Evolutionary conservation across 192 early-diverging fungal genomes (phyloP), one percentile per base, ranked within the genome.

Genomic region (Backusella westeae): DNA sequence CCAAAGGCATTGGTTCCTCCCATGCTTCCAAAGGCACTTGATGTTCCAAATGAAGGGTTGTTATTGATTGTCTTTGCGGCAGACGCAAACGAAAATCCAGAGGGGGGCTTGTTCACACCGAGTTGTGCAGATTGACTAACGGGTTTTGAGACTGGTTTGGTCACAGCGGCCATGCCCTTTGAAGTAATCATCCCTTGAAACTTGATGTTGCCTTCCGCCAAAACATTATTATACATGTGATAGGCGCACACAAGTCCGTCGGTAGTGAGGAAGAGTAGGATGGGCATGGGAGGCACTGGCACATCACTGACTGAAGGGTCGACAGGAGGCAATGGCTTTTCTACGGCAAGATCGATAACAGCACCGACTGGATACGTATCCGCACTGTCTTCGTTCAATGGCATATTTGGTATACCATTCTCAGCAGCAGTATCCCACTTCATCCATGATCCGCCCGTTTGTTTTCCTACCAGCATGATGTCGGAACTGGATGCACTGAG

Each of bases 281-380:
- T 88, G 1, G 95, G 95, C 21, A 87, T 89, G 9, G 95, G 88
- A 2, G 78, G 72, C 0, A 91, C 84, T 19, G 76, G 71, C 3
- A 76, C 80, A 5, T 81, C 84, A 41, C 82, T 82, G 1, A 86
- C 88, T 34, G 87, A 85, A 19, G 88, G 86, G 5, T 86, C 84
- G 1, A 85, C 63, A 0, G 91, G 87, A 15, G 86, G 83, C 14
- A 95, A 69, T 3, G 74, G 72, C 1, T 86, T 85, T 17, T 80
- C 83, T 34, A 85, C 82, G 14, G 92, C 90, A 59, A 90, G 90
- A 83, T 97, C 96, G 52, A 96, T 34, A 8, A 88, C 94, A 66
- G 91, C 73, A 3, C 96, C 96, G 0, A 95, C 56, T 1, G 92
- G 87, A 41, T 79, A 83, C 3, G 91, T 90, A 63, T 96, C 93